These are phyloP conservation scores for Sporisorium iseilematis-ciliati DNA, from an alignment of 1,284 basidiomycete species.

Conservation along the genomic window DNA sequence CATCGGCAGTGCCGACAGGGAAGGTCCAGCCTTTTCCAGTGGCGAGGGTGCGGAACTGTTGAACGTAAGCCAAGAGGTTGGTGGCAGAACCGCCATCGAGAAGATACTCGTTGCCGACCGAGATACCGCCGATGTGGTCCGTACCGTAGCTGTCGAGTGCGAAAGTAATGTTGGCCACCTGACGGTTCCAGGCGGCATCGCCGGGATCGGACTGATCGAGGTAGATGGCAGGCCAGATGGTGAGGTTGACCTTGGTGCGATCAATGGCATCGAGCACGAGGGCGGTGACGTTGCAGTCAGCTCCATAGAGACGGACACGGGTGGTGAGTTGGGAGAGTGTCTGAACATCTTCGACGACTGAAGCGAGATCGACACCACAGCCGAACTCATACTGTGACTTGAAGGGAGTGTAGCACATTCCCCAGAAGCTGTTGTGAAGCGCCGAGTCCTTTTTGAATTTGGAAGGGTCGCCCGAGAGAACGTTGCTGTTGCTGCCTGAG, in stretches of 20 bases:
- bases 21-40: constrained; percentile 28
- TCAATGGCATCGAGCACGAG: constrained; percentile 45
- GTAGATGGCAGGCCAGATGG: constrained; percentile 46
- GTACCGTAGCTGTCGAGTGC: constrained; percentile 44
- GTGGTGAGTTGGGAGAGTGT: constrained; percentile 39
- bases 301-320: constrained; percentile 37
- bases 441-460: constrained; percentile 36
- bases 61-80: constrained; percentile 36
- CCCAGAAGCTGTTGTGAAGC: constrained; percentile 44
- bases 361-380: constrained; percentile 37
- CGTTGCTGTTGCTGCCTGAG: constrained; percentile 12
- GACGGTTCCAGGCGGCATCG: constrained; percentile 28
- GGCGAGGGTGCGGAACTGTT: constrained; percentile 33
- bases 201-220: constrained; percentile 31
- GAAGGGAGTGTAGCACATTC: constrained; percentile 50
- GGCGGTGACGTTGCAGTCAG: constrained; percentile 52
- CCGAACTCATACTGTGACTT: constrained; percentile 41
- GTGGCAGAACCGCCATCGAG: constrained; percentile 34
- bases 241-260: constrained; percentile 46
- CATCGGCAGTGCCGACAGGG: constrained; percentile 44
- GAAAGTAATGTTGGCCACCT: constrained; percentile 41
- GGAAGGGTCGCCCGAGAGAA: constrained; percentile 37
- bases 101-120: constrained; percentile 50
- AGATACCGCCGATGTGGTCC: constrained; percentile 35
- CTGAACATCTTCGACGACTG: constrained; percentile 37